Conservation (phyloP, 768 basidiomycete species). For the Tulasnella sp. region DNA sequence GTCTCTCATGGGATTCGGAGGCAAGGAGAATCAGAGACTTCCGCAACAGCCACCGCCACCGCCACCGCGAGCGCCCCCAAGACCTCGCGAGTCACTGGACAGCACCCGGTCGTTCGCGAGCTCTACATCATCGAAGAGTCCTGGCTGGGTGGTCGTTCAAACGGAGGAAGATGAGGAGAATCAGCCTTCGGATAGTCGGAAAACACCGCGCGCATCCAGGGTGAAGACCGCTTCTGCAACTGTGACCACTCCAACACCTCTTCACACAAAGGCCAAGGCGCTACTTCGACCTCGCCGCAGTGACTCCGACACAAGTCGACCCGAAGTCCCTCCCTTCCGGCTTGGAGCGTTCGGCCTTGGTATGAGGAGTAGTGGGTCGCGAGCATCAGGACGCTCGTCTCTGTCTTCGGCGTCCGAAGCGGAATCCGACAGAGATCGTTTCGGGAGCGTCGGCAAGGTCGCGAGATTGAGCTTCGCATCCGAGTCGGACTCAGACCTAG, state of each 20-base stretch:
- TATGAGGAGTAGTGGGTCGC: neutral
- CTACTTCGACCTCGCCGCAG: too few relatives aligned
- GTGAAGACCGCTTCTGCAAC: too few relatives aligned
- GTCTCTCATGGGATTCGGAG: neutral
- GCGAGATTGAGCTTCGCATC: neutral
- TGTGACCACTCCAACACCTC: too few relatives aligned
- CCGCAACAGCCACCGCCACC: neutral
- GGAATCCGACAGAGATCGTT: neutral
- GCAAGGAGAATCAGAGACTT: neutral
- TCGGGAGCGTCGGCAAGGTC: neutral
- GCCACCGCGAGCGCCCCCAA: neutral
- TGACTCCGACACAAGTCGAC: too few relatives aligned
- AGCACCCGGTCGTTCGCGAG: neutral
- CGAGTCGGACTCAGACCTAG: neutral
- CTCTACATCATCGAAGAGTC: neutral
- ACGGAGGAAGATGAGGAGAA: neutral
- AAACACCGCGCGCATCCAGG: neutral
- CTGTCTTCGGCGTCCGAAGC: neutral
- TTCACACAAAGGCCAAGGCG: too few relatives aligned
- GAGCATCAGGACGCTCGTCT: neutral
- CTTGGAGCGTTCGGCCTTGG: neutral
- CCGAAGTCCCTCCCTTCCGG: too few relatives aligned
- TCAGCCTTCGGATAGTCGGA: neutral
- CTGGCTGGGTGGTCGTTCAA: neutral
- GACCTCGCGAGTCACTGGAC: neutral